phyloP scores from a whole-genome alignment of 169 alveolate genomes.

The Plasmodium cynomolgi region DNA sequence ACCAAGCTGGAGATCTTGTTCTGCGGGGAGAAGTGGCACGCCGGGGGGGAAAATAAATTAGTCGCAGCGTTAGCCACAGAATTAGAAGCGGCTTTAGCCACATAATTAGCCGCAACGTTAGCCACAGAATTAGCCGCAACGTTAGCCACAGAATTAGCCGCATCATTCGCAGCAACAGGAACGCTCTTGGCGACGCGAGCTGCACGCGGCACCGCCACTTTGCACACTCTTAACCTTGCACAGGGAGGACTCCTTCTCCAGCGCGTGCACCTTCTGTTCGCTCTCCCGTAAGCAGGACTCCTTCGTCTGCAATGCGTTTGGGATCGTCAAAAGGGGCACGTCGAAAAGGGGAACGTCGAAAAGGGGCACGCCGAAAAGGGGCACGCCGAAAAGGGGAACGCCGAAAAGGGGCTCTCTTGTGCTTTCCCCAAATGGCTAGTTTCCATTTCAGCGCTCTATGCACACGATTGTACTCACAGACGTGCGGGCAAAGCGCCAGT shows the following conservation, averaged over 20 bases:
- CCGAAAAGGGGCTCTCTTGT: too few species aligned
- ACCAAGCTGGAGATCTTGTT: constrained; percentile 13
- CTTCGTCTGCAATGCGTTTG: neutral
- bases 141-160: too few species aligned
- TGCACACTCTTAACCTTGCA: neutral
- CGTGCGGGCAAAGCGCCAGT: neutral
- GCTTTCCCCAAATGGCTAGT: neutral
- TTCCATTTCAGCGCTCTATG: neutral
- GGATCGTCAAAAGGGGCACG: neutral
- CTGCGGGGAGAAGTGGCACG: constrained; percentile 1
- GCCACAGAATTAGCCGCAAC: too few species aligned
- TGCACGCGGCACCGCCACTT: neutral
- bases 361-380: neutral
- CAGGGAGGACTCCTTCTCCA: neutral
- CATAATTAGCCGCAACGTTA: too few species aligned
- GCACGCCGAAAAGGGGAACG: too few species aligned
- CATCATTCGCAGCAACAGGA: neutral
- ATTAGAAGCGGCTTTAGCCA: too few species aligned
- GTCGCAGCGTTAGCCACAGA: too few species aligned
- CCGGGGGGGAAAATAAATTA: neutral
- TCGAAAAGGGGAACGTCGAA: neutral
- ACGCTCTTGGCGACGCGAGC: neutral
- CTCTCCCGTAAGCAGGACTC: neutral
- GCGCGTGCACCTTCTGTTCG: neutral
- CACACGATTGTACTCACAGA: neutral